Evolutionary conservation across 306 rosid species (phyloP), one percentile per base, ranked within the genome.

Genomic region (Prosopis cineraria): DNA sequence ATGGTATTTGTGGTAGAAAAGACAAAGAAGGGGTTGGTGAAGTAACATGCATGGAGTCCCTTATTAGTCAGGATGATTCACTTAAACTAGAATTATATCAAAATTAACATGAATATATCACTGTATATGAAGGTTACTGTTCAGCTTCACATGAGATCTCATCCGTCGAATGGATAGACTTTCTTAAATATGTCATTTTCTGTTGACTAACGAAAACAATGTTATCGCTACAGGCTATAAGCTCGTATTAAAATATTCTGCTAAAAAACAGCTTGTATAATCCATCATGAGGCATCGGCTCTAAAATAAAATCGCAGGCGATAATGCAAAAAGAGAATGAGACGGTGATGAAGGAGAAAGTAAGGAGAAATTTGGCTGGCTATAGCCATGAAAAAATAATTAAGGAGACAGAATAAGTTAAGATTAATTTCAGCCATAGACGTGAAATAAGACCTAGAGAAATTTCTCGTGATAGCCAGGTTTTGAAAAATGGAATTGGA

Each of bases 81-180:
- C 41, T 25, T 14, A 39, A 36, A 50, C 24, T 50, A 1, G 6
- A 70, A 71, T 50, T 30, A 34, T 8, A 7, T 73, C 56, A 0
- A 37, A 37, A 17, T 55, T 58, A 10, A 27, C 40, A 17, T 8
- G 25, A 71, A 71, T 33, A 48, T 30, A 36, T 66, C 24, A 1
- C 10, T 7, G 19, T 19, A 7, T 52, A 52, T 20, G 59, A 52
- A 20, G 24, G 58, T n/a, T 25, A 20, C 10, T 36, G 29, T 37
- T 17, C 30, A 53, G 60, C 19, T 67, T 72, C 16, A 72, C 19
- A 67, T 29, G 36, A 76, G 74, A 80, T 76, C 77, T 30, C 73
- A 65, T 65, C 72, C 68, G 66, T 72, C 62, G 72, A 72, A 80
- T 56, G 20, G 52, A 60, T 75, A 71, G 87, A 83, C 81, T 75